Conservation (phyloP, 2,329 filamentous ascomycete species). For the Fusarium pseudoanthophilum region DNA sequence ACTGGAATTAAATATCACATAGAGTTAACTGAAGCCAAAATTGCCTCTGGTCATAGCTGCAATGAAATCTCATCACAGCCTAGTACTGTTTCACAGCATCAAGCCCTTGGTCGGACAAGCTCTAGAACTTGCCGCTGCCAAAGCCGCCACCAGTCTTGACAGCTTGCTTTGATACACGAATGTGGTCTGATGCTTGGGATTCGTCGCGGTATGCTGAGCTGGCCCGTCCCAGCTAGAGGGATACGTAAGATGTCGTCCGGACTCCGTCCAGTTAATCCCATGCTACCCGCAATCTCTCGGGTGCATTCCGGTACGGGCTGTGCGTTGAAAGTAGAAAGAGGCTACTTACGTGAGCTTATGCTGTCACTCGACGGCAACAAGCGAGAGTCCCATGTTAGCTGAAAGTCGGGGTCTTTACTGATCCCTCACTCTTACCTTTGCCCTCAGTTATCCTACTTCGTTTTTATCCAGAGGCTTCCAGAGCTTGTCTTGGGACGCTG, state of each 20-base stretch:
- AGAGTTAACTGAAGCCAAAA: not conserved
- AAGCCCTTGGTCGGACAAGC: constrained; percentile 7
- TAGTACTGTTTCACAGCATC: not conserved
- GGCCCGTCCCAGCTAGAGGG: not conserved
- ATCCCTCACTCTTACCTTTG: not conserved
- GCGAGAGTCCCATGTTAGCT: constrained; percentile 19
- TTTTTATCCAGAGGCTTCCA: not conserved
- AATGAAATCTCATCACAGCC: not conserved
- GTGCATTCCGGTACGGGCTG: constrained; percentile 11
- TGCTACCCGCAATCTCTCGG: constrained; percentile 2
- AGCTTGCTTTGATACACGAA: not conserved
- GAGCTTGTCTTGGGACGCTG: not conserved
- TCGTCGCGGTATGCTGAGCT: not conserved
- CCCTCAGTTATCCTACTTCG: not conserved
- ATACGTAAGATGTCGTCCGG: not conserved
- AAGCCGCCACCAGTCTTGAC: not conserved
- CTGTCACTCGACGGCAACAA: constrained; percentile 12
- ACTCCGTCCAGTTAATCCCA: constrained; percentile 24
- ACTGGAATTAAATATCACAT: not conserved
- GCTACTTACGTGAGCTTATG: not conserved
- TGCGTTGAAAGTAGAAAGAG: not conserved
- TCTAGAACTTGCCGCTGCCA: not conserved
- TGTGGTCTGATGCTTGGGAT: not conserved
- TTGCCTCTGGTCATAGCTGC: not conserved
- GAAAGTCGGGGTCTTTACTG: not conserved